Conservation (phyloP, 352 stramenopile genomes). For the Globisporangium mamillatum region DNA sequence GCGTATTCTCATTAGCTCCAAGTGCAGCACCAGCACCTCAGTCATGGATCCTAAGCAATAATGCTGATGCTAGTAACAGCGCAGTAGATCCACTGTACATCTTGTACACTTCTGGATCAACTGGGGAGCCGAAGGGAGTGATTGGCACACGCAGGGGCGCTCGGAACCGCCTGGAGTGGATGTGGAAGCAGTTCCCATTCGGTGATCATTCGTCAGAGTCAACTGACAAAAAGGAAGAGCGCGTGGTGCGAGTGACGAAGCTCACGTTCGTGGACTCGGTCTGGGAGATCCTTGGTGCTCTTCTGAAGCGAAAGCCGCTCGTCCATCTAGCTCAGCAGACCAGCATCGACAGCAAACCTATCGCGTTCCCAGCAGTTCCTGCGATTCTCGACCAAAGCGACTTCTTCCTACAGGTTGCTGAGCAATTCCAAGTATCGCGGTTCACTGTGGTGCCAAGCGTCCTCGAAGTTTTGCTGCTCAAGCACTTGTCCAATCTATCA, state of each 20-base stretch:
- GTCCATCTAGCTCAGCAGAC: constrained; percentile 28
- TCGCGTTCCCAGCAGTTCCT: constrained; percentile 13
- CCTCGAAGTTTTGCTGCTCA: constrained; percentile 39
- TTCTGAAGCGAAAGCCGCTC: constrained; percentile 36
- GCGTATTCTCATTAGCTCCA: constrained; percentile 17
- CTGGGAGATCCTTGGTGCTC: constrained; percentile 50
- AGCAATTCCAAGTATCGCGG: constrained; percentile 26
- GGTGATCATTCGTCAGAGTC: background rate
- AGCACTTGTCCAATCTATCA: background rate
- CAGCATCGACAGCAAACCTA: background rate
- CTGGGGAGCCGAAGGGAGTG: constrained; percentile 39
- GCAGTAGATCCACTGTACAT: constrained; percentile 39
- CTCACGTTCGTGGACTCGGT: constrained; percentile 40
- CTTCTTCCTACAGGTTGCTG: constrained; percentile 26
- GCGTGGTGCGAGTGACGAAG: constrained; percentile 41
- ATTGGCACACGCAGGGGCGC: constrained; percentile 40
- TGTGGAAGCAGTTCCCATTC: constrained; percentile 43
- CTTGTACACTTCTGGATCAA: constrained; percentile 61
- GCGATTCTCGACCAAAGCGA: constrained; percentile 37
- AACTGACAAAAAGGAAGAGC: constrained; percentile 20
- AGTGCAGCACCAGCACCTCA: background rate
- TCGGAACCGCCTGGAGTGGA: constrained; percentile 47
- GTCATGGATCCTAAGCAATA: background rate
- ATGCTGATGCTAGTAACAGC: background rate
- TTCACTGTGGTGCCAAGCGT: constrained; percentile 56